Conservation (phyloP, 345 rosid genomes). For the Ailanthus altissimus region DNA sequence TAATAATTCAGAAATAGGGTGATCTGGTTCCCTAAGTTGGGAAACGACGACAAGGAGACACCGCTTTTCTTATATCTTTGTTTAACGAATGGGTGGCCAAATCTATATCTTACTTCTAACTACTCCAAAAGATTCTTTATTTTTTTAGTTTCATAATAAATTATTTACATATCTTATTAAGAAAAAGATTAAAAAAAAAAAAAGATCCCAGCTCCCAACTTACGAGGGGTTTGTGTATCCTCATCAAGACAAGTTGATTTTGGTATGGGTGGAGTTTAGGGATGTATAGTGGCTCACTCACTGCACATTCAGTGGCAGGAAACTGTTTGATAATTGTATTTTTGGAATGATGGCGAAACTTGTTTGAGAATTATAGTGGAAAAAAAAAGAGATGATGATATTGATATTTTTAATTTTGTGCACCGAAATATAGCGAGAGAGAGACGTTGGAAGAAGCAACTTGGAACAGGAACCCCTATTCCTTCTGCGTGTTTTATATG, state of each 20-base stretch:
- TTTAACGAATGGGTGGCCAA: slow-evolving; percentile 38
- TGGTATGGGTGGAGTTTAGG: not conserved
- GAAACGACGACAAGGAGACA: slow-evolving; percentile 30
- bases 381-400: not conserved
- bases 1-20: slow-evolving; percentile 10
- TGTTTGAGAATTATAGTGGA: not conserved
- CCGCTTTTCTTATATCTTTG: not conserved
- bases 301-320: not conserved
- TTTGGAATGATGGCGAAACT: not conserved
- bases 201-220: not conserved
- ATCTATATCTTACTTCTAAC: slow-evolving; percentile 42
- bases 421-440: slow-evolving; percentile 12
- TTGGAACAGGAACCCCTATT: slow-evolving; percentile 9
- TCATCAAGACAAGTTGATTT: not conserved
- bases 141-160: not conserved
- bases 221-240: not conserved
- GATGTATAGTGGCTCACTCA: not conserved
- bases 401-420: slow-evolving; percentile 13
- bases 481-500: slow-evolving; percentile 35
- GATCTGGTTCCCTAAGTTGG: slow-evolving; percentile 19
- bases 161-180: not conserved
- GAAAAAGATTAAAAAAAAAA: not conserved
- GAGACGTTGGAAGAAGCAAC: slow-evolving; percentile 31
- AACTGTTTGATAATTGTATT: not conserved
- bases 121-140: slow-evolving; percentile 28